Evolutionary conservation across 129 eudicot species (phyloP), one percentile per base, ranked within the genome.

Genomic region (Lactuca sativa): DNA sequence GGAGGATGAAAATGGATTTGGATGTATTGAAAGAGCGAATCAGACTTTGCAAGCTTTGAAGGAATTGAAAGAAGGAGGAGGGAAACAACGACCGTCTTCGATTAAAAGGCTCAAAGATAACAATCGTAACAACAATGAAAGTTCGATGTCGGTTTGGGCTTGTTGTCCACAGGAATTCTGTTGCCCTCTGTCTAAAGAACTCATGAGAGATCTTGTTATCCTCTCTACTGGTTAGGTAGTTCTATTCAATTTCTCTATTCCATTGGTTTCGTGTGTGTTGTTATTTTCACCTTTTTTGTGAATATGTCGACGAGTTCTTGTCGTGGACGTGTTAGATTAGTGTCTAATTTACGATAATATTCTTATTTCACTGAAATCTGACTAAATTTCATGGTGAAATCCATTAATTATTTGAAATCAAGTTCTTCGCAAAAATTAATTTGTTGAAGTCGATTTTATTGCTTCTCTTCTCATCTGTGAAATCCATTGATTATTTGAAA

Each of bases 121-220:
- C 56, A 74, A 34, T 31, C 57, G 43, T 9, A 66, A 30, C 47
- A 41, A 3, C 16, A 53, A 77, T 69, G 76, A 49, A 62, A 69
- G 59, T 43, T 69, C 76, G 31, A 30, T 56, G 21, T 77, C 82
- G 56, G n/a, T 71, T 49, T 51, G 78, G 21, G 76, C 32, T 33
- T 7, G 70, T 21, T 80, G 83, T 57, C 99, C 99, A 3, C 83
- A 75, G 41, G 87, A 85, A 74, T 93, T 87, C 66, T 74, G 81
- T 10, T 93, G 99, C 76, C 99, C 99, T 55, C 79, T 93, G 34
- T 93, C 99, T 3, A 90, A 87, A 62, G 86, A 89, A 40, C 82
- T 93, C 21, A 93, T 93, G 97, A 74, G 88, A 61, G 99, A 93
- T 77, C 99, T 97, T 71, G 99, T 90, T 53, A 77, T 93, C 58